Percentiles rank a stretch among this genome's conserved stretches.
Evolutionary conservation across 176 grass and related monocot genomes (phyloP).

Genomic region (Elaeis guineensis): DNA sequence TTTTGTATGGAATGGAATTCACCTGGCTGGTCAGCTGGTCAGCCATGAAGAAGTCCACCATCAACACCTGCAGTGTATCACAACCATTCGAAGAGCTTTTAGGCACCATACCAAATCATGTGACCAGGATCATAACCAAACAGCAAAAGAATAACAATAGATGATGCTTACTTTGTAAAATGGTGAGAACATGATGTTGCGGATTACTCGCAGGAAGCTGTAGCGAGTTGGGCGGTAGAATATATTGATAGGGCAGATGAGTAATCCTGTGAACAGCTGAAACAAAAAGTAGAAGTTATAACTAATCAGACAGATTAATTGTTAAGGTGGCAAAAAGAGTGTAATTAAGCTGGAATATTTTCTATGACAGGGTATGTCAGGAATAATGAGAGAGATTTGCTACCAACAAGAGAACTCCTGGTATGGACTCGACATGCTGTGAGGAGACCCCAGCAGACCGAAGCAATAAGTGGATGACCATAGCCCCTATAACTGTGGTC

Average conservation of each 20-base stretch:
- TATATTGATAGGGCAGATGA: constrained; percentile 75
- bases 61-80: constrained; percentile 52
- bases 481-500: constrained; percentile 45
- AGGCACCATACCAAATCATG: no score
- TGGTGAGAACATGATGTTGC: constrained; percentile 80
- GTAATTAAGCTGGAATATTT: no score
- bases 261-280: constrained; percentile 44
- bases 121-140: no score
- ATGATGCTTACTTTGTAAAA: constrained; percentile 53
- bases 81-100: no score
- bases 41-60: constrained; percentile 99
- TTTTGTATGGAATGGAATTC: not conserved
- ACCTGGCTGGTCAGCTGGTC: constrained; percentile 98
- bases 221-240: constrained; percentile 79
- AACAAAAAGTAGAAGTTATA: constrained; percentile 3
- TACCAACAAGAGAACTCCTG: constrained; percentile 69
- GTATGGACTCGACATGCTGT: constrained; percentile 40
- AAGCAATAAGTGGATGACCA: constrained; percentile 72
- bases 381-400: not conserved
- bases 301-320: not conserved
- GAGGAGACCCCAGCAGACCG: constrained; percentile 35
- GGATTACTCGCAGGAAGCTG: constrained; percentile 78
- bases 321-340: no score
- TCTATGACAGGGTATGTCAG: not conserved
- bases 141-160: no score